Percentiles rank a stretch among this genome's conserved stretches.
phyloP scores from a whole-genome alignment of 2,329 filamentous ascomycete species.

The Trichothecium roseum region DNA sequence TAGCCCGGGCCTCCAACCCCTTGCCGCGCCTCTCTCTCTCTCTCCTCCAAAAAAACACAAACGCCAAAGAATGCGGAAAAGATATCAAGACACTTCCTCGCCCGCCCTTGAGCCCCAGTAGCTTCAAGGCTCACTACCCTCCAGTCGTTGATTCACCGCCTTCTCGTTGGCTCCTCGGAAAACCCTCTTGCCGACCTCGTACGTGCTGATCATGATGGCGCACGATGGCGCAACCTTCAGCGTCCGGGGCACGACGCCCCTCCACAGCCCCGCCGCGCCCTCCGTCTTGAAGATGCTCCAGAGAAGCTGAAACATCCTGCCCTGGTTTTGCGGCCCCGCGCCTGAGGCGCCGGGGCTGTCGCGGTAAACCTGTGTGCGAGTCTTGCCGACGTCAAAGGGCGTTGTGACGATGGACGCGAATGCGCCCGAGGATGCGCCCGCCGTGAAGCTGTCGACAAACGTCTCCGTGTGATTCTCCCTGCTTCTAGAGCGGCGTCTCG shows the following conservation, averaged over 20 bases:
- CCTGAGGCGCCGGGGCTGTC: slow-evolving; percentile 33
- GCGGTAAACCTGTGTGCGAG: slow-evolving; percentile 74
- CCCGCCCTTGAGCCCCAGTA: too few species aligned
- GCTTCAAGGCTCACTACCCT: background rate
- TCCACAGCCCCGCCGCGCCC: slow-evolving; percentile 72
- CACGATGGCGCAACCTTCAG: slow-evolving; percentile 93
- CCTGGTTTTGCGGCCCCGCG: slow-evolving; percentile 34
- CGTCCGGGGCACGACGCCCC: slow-evolving; percentile 82
- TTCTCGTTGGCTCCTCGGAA: slow-evolving; percentile 64
- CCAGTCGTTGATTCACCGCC: slow-evolving; percentile 3
- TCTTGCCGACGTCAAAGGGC: slow-evolving; percentile 97
- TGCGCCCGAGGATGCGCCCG: slow-evolving; percentile 73
- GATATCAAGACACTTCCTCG: too few species aligned
- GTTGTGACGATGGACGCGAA: slow-evolving; percentile 83
- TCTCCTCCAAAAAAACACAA: background rate
- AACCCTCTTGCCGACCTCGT: slow-evolving; percentile 88
- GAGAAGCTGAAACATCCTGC: slow-evolving; percentile 72
- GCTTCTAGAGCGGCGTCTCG: slow-evolving; percentile 47
- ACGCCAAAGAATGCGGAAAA: background rate
- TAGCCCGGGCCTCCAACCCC: too few species aligned
- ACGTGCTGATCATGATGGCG: slow-evolving; percentile 98
- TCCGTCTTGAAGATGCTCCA: slow-evolving; percentile 85
- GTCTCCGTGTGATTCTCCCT: slow-evolving; percentile 65
- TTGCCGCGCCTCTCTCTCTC: background rate
- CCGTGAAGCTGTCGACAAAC: slow-evolving; percentile 80